Evolutionary conservation across 2,329 filamentous ascomycete species (phyloP), one percentile per base, ranked within the genome.

Genomic region (Huntiella decipiens): DNA sequence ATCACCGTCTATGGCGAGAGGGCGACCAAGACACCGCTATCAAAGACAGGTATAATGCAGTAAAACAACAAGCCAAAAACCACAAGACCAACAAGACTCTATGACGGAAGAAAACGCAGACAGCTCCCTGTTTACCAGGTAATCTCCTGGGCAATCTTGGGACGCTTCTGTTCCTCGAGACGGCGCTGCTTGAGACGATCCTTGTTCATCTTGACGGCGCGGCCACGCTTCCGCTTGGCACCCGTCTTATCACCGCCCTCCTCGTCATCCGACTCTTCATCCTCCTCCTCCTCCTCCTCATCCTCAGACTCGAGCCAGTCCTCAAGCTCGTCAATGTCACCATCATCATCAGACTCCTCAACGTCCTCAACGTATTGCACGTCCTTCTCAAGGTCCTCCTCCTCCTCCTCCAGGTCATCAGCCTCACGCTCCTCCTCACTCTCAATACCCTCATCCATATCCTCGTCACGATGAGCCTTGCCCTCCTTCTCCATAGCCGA

Each of bases 281-380:
- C 72, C 1, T 71, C 72, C 2, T 70, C 66, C 8, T 73, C 73
- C 2, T 74, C 73, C n/a, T 73, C 67, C 5, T 69, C 66, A 5
- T 68, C 69, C 2, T 71, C 71, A 1, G 70, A 70, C 4, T 70
- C 71, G 4, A 64, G 65, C 12, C 75, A 81, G 51, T 77, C 84
- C 54, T 79, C 86, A 43, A 95, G 68, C 57, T 96, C 88, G 61
- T 96, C 83, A 43, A 96, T 73, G 57, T 86, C 82, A 45, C 72
- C 76, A 53, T 85, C 82, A 48, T 84, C 81, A 50, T 87, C 82
- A 53, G 81, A 82, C 57, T 83, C 85, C 40, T 87, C 87, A 47
- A 93, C 65, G 60, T 95, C 91, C 57, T 82, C 88, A 49, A 96
- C 84, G 56, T 95, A 96, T 66, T 96, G 86, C 40, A 96, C 81